Conservation (phyloP, 345 rosid genomes). For the Murraya koenigii region DNA sequence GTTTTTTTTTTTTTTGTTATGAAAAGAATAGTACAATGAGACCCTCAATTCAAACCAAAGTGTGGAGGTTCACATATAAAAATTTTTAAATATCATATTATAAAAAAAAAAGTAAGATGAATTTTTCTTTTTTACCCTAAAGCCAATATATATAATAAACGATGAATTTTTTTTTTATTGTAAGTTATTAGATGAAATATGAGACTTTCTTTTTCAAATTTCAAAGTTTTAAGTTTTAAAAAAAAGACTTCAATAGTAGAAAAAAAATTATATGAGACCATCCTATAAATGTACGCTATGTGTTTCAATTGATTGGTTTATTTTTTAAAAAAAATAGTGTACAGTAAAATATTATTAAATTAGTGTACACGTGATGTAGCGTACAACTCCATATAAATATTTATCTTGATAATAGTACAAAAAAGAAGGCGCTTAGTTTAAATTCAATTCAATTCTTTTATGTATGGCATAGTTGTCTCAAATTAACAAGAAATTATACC, state of each 20-base stretch:
- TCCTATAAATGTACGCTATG: too few species aligned
- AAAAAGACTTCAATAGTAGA: not conserved
- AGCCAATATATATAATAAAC: not conserved
- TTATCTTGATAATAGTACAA: too few species aligned
- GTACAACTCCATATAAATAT: too few species aligned
- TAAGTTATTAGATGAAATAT: not conserved
- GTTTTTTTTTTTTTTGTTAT: too few species aligned
- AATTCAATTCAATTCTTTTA: not conserved
- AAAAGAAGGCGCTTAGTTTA: not conserved
- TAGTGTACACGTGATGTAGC: accelerated
- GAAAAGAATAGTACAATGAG: too few species aligned
- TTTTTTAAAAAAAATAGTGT: too few species aligned
- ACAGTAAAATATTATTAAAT: too few species aligned
- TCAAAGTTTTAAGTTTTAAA: not conserved
- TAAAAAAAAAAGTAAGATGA: too few species aligned
- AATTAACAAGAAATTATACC: not conserved
- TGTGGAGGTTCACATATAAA: not conserved
- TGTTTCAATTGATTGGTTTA: too few species aligned
- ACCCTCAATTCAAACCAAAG: too few species aligned
- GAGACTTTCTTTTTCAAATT: not conserved
- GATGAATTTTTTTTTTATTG: not conserved
- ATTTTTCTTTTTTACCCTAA: not conserved
- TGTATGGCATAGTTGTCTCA: not conserved
- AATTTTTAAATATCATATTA: too few species aligned
- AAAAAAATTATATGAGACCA: too few species aligned